Evolutionary conservation across 208 protist species (phyloP).

Genomic region (Borovskyia barvae): DNA sequence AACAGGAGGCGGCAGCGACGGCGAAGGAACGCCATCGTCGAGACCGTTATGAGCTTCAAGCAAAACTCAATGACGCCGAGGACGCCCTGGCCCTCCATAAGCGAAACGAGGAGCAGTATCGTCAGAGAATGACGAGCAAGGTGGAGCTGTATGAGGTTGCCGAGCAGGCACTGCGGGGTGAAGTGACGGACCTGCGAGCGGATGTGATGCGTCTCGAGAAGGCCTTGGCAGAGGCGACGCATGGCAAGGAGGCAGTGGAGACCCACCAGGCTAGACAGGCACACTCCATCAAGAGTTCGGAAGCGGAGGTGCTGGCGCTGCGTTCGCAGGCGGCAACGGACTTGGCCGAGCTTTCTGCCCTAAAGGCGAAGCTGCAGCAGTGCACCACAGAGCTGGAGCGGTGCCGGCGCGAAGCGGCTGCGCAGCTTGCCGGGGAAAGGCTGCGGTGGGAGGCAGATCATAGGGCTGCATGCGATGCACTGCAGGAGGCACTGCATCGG

Average conservation of each 20-base stretch:
- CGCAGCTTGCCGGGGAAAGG: slow-evolving; percentile 34
- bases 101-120: slow-evolving; percentile 32
- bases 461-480: slow-evolving; percentile 13
- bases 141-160: slow-evolving; percentile 46
- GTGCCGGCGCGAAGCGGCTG: slow-evolving; percentile 23
- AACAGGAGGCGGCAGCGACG: slow-evolving; percentile 25
- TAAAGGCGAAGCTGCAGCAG: slow-evolving; percentile 47
- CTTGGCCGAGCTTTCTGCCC: slow-evolving; percentile 28
- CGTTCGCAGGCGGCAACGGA: slow-evolving; percentile 31
- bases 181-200: slow-evolving; percentile 42
- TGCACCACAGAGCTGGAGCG: slow-evolving; percentile 37
- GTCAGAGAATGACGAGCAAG: slow-evolving; percentile 32
- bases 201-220: slow-evolving; percentile 35
- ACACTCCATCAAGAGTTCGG: slow-evolving; percentile 25
- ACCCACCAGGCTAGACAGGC: slow-evolving; percentile 34
- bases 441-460: slow-evolving; percentile 28
- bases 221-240: slow-evolving; percentile 24
- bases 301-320: slow-evolving; percentile 40
- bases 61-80: slow-evolving; percentile 33
- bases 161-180: slow-evolving; percentile 42
- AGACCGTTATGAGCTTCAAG: slow-evolving; percentile 35
- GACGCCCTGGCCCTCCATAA: slow-evolving; percentile 32
- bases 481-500: slow-evolving; percentile 30
- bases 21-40: slow-evolving; percentile 46
- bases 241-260: slow-evolving; percentile 31